Conservation (phyloP, 2,329 filamentous ascomycete genomes). For the Alternaria alternata region DNA sequence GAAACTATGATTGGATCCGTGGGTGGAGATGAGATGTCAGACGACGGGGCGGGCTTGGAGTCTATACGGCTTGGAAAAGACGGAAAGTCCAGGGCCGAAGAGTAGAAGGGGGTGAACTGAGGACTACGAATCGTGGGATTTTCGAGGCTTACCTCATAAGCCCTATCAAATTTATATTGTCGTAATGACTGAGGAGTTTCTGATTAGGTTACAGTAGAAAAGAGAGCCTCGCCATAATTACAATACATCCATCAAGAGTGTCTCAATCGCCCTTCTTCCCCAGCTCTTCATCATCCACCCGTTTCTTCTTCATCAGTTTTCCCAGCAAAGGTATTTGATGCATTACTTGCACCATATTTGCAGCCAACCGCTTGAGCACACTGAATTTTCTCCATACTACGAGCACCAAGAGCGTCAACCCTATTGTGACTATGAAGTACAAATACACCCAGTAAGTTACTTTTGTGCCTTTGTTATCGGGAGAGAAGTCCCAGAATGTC, state of each 20-base stretch:
- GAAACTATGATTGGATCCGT: too few species aligned
- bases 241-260: not conserved
- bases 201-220: fast-evolving
- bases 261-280: not conserved
- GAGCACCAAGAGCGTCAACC: not conserved
- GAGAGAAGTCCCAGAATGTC: not conserved
- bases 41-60: too few species aligned
- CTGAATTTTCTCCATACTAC: not conserved
- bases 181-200: too few species aligned
- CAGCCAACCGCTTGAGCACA: not conserved
- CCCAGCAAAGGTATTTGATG: not conserved
- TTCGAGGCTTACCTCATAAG: too few species aligned
- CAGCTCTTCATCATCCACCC: not conserved
- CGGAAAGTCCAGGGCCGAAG: fast-evolving
- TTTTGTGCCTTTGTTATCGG: not conserved
- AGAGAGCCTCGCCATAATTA: fast-evolving
- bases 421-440: not conserved
- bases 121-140: too few species aligned
- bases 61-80: too few species aligned
- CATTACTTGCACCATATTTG: fast-evolving
- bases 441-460: not conserved
- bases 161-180: fast-evolving
- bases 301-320: not conserved
- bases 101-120: too few species aligned
- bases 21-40: too few species aligned